These are phyloP conservation scores for Nemania sp. DNA, from an alignment of 2,329 filamentous ascomycete species.

Conservation along the genomic window DNA sequence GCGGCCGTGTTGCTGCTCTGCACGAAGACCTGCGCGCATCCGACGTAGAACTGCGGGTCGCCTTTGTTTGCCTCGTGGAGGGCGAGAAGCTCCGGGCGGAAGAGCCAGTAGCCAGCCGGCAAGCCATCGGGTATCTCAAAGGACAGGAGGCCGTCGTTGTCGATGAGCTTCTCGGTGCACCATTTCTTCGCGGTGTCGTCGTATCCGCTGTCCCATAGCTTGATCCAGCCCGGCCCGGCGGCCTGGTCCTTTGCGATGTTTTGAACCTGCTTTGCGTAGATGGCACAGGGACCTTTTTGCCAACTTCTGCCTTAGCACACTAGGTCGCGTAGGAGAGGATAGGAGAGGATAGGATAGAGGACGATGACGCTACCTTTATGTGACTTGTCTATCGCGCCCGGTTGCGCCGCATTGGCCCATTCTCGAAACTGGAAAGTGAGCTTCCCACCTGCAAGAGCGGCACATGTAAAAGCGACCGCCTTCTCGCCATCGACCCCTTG, in stretches of 20 bases:
- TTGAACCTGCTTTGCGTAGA: constrained; percentile 73
- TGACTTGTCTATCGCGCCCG: constrained; percentile 61
- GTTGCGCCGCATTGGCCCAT: constrained; percentile 58
- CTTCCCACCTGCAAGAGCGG: constrained; percentile 55
- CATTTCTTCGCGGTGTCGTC: constrained; percentile 59
- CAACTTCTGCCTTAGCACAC: constrained; percentile 44
- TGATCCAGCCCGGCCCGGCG: constrained; percentile 74
- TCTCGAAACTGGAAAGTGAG: constrained; percentile 70
- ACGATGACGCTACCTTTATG: constrained; percentile 32
- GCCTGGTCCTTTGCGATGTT: constrained; percentile 58
- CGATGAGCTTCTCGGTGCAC: constrained; percentile 72
- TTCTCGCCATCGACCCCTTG: constrained; percentile 50
- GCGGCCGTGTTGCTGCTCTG: constrained; percentile 50
- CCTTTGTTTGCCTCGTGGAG: constrained; percentile 64
- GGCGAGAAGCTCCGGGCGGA: constrained; percentile 70
- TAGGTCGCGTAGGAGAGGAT: neutral
- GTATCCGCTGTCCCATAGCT: constrained; percentile 74
- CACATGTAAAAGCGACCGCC: constrained; percentile 54
- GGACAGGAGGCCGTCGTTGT: constrained; percentile 65
- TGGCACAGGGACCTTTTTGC: constrained; percentile 72
- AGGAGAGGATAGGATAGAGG: no score
- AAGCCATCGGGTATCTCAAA: constrained; percentile 65
- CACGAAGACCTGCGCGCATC: constrained; percentile 73
- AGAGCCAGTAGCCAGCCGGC: constrained; percentile 70
- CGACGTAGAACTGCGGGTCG: constrained; percentile 74